These are phyloP conservation scores for Selaginella moellendorffii DNA, from an alignment of 75 land plant species.

Conservation along the genomic window DNA sequence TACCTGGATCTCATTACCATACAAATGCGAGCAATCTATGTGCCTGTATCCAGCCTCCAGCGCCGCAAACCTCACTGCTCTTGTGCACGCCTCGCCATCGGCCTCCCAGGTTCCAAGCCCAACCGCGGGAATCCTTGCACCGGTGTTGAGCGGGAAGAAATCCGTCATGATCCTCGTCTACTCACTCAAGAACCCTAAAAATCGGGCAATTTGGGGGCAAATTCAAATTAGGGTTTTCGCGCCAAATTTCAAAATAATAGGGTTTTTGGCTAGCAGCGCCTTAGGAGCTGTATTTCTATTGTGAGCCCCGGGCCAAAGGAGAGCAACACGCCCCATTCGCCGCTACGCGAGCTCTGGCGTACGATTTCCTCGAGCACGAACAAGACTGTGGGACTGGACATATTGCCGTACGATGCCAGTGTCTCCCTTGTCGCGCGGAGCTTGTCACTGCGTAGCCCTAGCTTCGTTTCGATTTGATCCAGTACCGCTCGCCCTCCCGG, in stretches of 20 bases:
- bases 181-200: too few species aligned
- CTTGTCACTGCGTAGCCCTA: background rate
- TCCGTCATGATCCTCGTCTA: too few species aligned
- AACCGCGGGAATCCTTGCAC: background rate
- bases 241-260: too few species aligned
- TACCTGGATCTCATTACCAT: slow-evolving; percentile 7
- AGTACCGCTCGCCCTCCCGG: background rate
- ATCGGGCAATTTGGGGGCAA: too few species aligned
- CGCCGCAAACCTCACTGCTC: background rate
- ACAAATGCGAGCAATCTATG: background rate
- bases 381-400: slow-evolving; percentile 1
- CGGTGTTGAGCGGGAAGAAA: background rate
- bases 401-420: slow-evolving; percentile 1
- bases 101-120: background rate
- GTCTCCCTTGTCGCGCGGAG: background rate
- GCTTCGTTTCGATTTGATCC: background rate
- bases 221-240: too few species aligned
- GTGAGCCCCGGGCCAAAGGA: slow-evolving; percentile 42
- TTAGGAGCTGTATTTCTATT: slow-evolving; percentile 31
- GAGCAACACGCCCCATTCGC: slow-evolving; percentile 30
- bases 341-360: slow-evolving; percentile 3
- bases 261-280: too few species aligned
- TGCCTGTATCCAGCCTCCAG: background rate
- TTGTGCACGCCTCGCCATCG: background rate
- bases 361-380: slow-evolving; percentile 11